Base-by-base conservation (phyloP, 2,329 filamentous ascomycete species). In the Paracamarosporium sp. region DNA sequence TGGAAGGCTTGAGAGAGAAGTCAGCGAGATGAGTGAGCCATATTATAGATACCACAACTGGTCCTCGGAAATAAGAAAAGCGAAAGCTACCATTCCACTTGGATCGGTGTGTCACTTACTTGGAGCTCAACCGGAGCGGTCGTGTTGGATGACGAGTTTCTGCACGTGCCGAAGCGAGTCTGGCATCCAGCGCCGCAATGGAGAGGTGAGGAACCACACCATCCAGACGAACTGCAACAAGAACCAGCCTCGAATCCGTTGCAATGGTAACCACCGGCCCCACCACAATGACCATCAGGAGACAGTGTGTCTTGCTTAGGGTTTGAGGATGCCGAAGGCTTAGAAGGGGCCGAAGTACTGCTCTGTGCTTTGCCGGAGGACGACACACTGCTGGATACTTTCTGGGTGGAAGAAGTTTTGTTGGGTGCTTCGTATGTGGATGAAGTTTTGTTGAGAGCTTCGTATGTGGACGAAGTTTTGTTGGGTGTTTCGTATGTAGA, bases 211-310 rank as follows among this genome's bases (percentile, higher is more conserved):
- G 57, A 50, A 31, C 69, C 67, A 35, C 80, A 81, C 58, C 67
- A 73, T 20, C 78, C 78, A 55, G 69, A 72, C 47, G 62, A 62
- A 17, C 74, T 78, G 68, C 79, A 82, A 67, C 80, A 81, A 50
- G 73, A 61, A 8, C 79, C 79, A 53, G 73, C 74, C 6, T 56
- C 38, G 57, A 55, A 63, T 17, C 62, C 62, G n/a, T 48, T 38
- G 56, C 65, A 67, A 17, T 56, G 47, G 15, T 47, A 61, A 15
- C 63, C 63, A 13, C 13, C 41, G 15, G 28, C 11, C 2, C 27
- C 30, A 27, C 55, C 55, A 31, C 55, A 57, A 3, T 22, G 38
- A 4, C 55, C 55, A 47, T 57, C 20, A 17, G 54, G 54, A 33
- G 53, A 46, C 12, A 41, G 17, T 8, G n/a, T 13, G n/a, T 5